phyloP scores from a whole-genome alignment of 2,329 filamentous ascomycete species.

The Lecanicillium sp. region DNA sequence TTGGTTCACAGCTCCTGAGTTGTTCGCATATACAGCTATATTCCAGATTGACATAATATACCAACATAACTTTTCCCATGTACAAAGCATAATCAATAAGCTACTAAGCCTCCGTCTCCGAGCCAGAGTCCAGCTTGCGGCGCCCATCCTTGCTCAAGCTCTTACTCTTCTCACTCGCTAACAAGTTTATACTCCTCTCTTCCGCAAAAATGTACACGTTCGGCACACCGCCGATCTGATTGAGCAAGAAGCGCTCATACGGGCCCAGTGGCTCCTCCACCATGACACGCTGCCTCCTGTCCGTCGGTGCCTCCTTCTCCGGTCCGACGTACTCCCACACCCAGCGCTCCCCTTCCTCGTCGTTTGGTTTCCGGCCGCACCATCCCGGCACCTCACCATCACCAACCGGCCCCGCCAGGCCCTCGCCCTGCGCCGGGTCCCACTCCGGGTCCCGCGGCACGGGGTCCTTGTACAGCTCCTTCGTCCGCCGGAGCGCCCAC shows the following conservation, averaged over 20 bases:
- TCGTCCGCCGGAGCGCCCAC: conserved; percentile 38
- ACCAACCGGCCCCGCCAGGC: neutral
- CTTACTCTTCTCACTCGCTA: too few relatives aligned
- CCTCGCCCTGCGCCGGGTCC: conserved; percentile 23
- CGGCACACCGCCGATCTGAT: conserved; percentile 37
- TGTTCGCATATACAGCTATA: too few relatives aligned
- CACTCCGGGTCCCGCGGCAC: conserved; percentile 28
- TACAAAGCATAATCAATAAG: too few relatives aligned
- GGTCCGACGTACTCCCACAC: conserved; percentile 48
- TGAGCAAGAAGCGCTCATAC: conserved; percentile 44
- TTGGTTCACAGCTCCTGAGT: conserved; percentile 18
- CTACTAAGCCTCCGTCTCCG: conserved; percentile 9
- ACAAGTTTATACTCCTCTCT: too few relatives aligned
- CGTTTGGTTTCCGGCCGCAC: conserved; percentile 17
- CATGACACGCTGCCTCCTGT: conserved; percentile 36
- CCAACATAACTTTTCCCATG: too few relatives aligned
- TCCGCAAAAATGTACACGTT: conserved; percentile 39
- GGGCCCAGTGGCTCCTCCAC: conserved; percentile 49
- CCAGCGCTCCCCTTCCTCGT: conserved; percentile 36
- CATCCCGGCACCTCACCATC: neutral
- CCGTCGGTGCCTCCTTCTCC: conserved; percentile 33
- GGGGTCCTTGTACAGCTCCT: conserved; percentile 28
- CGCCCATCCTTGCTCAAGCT: neutral
- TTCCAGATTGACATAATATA: too few relatives aligned
- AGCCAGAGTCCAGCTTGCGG: neutral